Evolutionary conservation across 495 filamentous ascomycete species (phyloP), one percentile per base, ranked within the genome.

Genomic region (Xylaria telfairii): DNA sequence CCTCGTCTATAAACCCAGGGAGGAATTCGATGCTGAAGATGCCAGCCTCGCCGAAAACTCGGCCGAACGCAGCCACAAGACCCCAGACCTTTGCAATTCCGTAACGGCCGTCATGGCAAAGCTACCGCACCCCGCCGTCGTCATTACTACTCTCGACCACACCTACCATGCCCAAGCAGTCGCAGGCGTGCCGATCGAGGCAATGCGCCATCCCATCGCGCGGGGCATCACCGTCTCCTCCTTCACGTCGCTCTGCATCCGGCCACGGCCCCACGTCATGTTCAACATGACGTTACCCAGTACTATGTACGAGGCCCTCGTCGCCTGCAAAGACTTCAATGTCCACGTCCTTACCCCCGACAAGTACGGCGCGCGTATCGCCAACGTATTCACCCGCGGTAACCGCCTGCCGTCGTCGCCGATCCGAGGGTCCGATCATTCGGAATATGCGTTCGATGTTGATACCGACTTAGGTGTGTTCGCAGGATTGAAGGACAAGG

Each of bases 161-260:
- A 68, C 73, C 2, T 69, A 64, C 61, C 21, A 42, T 9, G 64
- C 74, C 26, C 30, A 71, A 24, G 65, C 69, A 46, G 12, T 71
- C 5, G 79, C 80, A 9, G 83, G 86, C 30, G n/a, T 65, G 0
- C 42, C 67, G 10, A 39, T 70, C 28, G 54, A 67, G 0, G 56
- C 66, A 0, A 32, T 69, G 44, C 68, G 68, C 4, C 73, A 65
- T 0, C 77, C 77, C 17, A 68, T 71, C 28, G 82, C 79, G 28
- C 78, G 83, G 44, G 93, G 88, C 64, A 91, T 96, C 84, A 94
- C 92, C 30, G 90, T 95, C 72, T 96, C 93, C 24, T 94, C 92
- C 15, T 92, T 97, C 82, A 94, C 87, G 24, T 93, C 92, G 0
- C 86, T 97, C 30, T 87, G 90, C 0, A 83, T 96, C 1, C 68